Evolutionary conservation across 1,139 yeast species (phyloP).

Genomic region (Hyphopichia burtonii): DNA sequence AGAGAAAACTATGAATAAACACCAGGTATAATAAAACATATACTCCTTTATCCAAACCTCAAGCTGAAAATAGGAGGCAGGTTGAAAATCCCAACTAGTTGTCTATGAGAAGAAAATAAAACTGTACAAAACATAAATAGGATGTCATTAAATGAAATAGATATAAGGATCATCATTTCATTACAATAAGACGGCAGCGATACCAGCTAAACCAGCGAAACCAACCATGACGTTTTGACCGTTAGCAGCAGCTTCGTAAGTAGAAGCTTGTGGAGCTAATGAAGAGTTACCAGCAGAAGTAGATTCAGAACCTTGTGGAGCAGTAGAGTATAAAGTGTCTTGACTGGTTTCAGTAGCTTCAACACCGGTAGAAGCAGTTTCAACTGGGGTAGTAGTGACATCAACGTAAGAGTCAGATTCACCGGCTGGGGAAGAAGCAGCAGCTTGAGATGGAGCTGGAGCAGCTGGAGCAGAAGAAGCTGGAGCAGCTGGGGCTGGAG

Average conservation of each 20-base stretch:
- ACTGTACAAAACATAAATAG: neutral
- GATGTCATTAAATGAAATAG: neutral
- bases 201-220: slow-evolving; percentile 44
- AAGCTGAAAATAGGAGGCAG: neutral
- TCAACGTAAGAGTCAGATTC: slow-evolving; percentile 11
- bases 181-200: slow-evolving; percentile 45
- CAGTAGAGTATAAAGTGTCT: slow-evolving; percentile 29
- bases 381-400: slow-evolving; percentile 25
- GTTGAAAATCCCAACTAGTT: neutral
- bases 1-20: neutral
- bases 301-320: slow-evolving; percentile 4
- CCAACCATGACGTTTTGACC: slow-evolving; percentile 31
- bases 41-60: neutral
- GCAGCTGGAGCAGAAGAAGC: slow-evolving; percentile 23
- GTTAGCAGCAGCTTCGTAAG: slow-evolving; percentile 32
- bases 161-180: neutral
- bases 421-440: slow-evolving; percentile 8
- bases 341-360: slow-evolving; percentile 34
- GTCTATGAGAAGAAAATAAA: neutral
- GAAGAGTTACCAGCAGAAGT: slow-evolving; percentile 9
- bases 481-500: slow-evolving; percentile 12
- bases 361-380: slow-evolving; percentile 35
- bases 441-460: slow-evolving; percentile 14
- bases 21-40: neutral
- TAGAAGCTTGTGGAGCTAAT: slow-evolving; percentile 19